These are phyloP conservation scores for Penicillium egyptiacum DNA, from an alignment of 495 filamentous ascomycete species.

Conservation along the genomic window DNA sequence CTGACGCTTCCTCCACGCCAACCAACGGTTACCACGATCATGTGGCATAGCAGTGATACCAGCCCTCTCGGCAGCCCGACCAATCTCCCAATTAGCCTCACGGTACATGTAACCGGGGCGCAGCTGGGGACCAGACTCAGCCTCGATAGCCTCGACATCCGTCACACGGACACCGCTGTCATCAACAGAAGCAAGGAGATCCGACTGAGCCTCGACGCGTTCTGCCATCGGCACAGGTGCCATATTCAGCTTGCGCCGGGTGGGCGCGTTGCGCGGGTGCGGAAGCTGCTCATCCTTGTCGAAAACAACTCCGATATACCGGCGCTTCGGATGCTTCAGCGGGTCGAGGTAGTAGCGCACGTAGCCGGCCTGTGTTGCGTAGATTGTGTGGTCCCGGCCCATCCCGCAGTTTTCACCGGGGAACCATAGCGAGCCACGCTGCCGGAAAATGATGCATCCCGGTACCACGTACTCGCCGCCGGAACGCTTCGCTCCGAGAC, in stretches of 20 bases:
- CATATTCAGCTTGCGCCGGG: conserved; percentile 68
- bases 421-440: conserved; percentile 92
- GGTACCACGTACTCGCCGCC: conserved; percentile 88
- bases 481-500: conserved; percentile 90
- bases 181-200: conserved; percentile 35
- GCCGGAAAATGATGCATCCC: conserved; percentile 96
- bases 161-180: conserved; percentile 35
- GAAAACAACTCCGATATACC: conserved; percentile 91
- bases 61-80: conserved; percentile 61
- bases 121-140: conserved; percentile 49
- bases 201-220: conserved; percentile 33
- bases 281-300: conserved; percentile 70
- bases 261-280: conserved; percentile 62
- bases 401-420: conserved; percentile 90
- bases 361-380: conserved; percentile 77
- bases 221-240: conserved; percentile 50
- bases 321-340: conserved; percentile 68
- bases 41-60: conserved; percentile 53
- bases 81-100: conserved; percentile 84
- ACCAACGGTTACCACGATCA: conserved; percentile 57
- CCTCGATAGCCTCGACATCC: conserved; percentile 34
- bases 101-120: conserved; percentile 76
- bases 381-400: conserved; percentile 98
- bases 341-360: conserved; percentile 96
- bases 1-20: conserved; percentile 62